A percentile compares a stretch with the other conserved stretches of the same genome.
These are phyloP conservation scores for Eustoma russellianum DNA, from an alignment of 257 asterid species.

Conservation along the genomic window DNA sequence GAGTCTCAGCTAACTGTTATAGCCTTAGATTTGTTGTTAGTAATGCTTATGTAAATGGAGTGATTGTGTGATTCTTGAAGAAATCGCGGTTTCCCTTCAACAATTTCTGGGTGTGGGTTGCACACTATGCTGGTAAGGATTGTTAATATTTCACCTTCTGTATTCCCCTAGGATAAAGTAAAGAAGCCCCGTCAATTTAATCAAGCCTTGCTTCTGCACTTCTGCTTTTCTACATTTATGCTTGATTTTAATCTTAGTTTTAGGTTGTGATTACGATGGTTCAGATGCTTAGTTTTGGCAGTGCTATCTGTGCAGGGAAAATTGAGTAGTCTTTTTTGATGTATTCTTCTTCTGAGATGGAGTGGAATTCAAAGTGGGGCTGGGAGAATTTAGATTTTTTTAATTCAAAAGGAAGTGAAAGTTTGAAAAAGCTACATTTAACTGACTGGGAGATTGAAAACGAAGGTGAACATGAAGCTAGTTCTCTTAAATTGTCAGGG, in stretches of 20 bases:
- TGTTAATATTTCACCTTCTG: constrained; percentile 8
- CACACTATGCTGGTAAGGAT: constrained; percentile 1
- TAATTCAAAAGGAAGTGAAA: constrained; percentile 45
- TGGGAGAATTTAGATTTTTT: constrained; percentile 48
- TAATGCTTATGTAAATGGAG: background rate
- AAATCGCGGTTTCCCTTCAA: background rate
- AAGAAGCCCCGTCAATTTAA: background rate
- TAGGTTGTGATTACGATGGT: constrained; percentile 8
- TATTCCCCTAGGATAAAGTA: background rate
- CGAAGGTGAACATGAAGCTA: constrained; percentile 51
- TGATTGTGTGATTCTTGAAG: constrained; percentile 3
- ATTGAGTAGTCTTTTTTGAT: constrained; percentile 17
- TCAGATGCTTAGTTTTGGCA: constrained; percentile 22
- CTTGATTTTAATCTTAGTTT: constrained; percentile 3
- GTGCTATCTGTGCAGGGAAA: constrained; percentile 21
- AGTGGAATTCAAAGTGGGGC: constrained; percentile 71
- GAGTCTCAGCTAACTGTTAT: constrained; percentile 11
- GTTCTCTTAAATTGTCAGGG: constrained; percentile 55
- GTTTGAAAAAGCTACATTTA: constrained; percentile 51
- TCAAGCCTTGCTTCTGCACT: background rate
- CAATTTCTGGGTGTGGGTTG: constrained; percentile 18
- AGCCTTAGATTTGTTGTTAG: constrained; percentile 6
- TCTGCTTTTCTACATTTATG: background rate
- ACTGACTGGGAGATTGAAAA: constrained; percentile 65
- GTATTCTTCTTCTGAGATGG: constrained; percentile 50